A percentile compares a stretch with the other conserved stretches of the same genome.
phyloP scores from a whole-genome alignment of 768 basidiomycete species.

The Boletus patriciae region DNA sequence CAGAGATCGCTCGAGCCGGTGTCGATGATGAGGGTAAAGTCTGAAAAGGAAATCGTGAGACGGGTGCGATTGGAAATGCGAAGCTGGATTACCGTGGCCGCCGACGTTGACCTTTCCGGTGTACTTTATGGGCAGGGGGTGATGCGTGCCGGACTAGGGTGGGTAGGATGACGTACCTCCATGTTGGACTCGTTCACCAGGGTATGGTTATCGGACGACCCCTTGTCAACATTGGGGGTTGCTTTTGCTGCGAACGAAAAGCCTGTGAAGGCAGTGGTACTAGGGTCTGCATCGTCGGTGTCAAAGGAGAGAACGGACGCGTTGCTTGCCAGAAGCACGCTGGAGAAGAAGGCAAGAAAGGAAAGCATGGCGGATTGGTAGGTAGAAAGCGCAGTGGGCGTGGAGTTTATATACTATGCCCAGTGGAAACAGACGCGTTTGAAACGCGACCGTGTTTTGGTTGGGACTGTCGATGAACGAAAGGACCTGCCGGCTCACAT shows the following conservation, averaged over 20 bases:
- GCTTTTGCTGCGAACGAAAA: slow-evolving; percentile 24
- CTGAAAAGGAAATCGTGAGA: slow-evolving; percentile 12
- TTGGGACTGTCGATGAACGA: background rate
- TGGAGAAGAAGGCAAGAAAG: slow-evolving; percentile 10
- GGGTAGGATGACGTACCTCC: slow-evolving; percentile 22
- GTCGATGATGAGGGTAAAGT: slow-evolving; percentile 30
- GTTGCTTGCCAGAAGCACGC: slow-evolving; percentile 36
- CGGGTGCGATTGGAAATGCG: background rate
- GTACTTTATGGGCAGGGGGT: slow-evolving; percentile 19
- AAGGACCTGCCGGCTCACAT: background rate
- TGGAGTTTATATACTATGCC: background rate
- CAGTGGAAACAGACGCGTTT: slow-evolving; percentile 1
- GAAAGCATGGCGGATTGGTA: slow-evolving; percentile 16
- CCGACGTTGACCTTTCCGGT: slow-evolving; percentile 31
- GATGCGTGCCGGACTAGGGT: background rate
- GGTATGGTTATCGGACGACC: slow-evolving; percentile 24
- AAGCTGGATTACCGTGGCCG: slow-evolving; percentile 24
- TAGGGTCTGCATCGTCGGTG: background rate
- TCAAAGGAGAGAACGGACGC: slow-evolving; percentile 18
- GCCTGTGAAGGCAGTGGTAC: slow-evolving; percentile 7
- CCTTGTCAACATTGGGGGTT: slow-evolving; percentile 18
- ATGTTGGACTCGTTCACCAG: slow-evolving; percentile 26
- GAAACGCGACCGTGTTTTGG: slow-evolving; percentile 15
- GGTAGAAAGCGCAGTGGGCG: background rate
- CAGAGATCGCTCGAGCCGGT: slow-evolving; percentile 35